Conservation (phyloP, 202 grass and related monocot species). For the Zizania palustris region DNA sequence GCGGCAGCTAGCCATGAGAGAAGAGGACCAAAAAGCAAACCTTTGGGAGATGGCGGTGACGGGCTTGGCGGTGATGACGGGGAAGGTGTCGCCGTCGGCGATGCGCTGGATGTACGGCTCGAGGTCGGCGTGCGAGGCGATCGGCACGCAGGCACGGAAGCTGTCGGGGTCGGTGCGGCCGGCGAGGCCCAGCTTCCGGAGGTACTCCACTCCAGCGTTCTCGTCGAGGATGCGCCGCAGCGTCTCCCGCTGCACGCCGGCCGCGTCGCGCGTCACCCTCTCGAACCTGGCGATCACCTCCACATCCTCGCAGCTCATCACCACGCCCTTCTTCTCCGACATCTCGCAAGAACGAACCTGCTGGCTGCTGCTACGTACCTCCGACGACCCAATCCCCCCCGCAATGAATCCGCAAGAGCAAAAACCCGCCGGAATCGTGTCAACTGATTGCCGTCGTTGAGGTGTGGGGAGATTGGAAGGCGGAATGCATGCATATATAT, state of each 20-base stretch:
- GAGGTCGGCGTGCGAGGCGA: slow-evolving; percentile 68
- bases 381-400: too few species aligned
- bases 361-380: too few species aligned
- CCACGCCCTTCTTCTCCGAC: slow-evolving; percentile 59
- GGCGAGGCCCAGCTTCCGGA: slow-evolving; percentile 53
- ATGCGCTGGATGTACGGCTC: slow-evolving; percentile 89
- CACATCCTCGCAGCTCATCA: slow-evolving; percentile 44
- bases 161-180: slow-evolving; percentile 72
- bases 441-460: too few species aligned
- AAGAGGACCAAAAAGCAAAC: slow-evolving; percentile 13
- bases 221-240: slow-evolving; percentile 63
- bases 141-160: slow-evolving; percentile 64
- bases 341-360: slow-evolving; percentile 42
- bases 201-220: slow-evolving; percentile 68
- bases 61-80: slow-evolving; percentile 70
- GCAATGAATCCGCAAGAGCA: too few species aligned
- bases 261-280: slow-evolving; percentile 57
- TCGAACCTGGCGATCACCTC: slow-evolving; percentile 76
- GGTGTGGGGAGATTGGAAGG: too few species aligned
- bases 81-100: slow-evolving; percentile 63
- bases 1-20: neutral
- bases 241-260: slow-evolving; percentile 60
- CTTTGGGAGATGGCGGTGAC: slow-evolving; percentile 86
- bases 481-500: too few species aligned
- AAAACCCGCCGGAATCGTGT: too few species aligned